Percentiles rank a stretch among this genome's conserved stretches.
Evolutionary conservation across 2,329 filamentous ascomycete genomes (phyloP).

Genomic region (Colletotrichum liriopes): DNA sequence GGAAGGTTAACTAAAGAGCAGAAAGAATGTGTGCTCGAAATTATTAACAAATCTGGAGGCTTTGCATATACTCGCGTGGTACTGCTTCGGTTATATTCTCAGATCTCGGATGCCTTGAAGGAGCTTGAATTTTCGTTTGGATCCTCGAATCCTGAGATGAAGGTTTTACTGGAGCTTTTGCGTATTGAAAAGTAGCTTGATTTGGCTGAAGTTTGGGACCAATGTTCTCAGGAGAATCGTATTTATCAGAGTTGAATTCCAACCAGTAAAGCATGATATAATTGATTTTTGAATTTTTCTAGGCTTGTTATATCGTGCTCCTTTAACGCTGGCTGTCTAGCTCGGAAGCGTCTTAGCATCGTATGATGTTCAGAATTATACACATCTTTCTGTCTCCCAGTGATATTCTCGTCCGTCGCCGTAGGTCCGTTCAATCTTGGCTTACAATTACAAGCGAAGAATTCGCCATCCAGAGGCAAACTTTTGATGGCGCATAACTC

Average conservation of each 20-base stretch:
- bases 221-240: background rate
- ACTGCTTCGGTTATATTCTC: background rate
- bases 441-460: too few relatives aligned
- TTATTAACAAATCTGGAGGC: background rate
- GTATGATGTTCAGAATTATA: too few relatives aligned
- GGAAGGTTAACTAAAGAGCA: background rate
- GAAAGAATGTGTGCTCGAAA: background rate
- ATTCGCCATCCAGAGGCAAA: too few relatives aligned
- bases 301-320: too few relatives aligned
- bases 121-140: background rate
- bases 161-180: background rate
- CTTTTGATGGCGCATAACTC: too few relatives aligned
- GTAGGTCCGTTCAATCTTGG: too few relatives aligned
- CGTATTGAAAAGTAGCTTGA: background rate
- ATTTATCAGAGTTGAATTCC: background rate
- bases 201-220: background rate
- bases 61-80: background rate
- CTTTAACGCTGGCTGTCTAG: too few relatives aligned
- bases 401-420: too few relatives aligned
- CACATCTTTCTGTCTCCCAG: too few relatives aligned
- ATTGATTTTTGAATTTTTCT: too few relatives aligned
- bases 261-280: too few relatives aligned
- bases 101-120: background rate
- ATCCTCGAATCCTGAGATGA: background rate
- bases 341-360: too few relatives aligned